These are phyloP conservation scores for Termitomyces sp. DNA, from an alignment of 768 basidiomycete genomes.

Conservation along the genomic window DNA sequence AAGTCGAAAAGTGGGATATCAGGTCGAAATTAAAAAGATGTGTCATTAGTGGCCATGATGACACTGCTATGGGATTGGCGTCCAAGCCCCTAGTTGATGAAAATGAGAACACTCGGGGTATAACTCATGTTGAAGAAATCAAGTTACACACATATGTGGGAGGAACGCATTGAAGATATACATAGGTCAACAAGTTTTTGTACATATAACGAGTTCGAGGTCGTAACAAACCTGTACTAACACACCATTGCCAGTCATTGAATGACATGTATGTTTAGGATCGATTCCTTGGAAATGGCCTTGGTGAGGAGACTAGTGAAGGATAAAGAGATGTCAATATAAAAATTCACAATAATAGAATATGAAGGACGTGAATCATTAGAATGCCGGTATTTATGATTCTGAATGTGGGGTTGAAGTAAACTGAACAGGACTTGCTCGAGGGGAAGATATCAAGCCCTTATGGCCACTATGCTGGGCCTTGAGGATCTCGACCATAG, in stretches of 20 bases:
- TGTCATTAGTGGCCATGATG: too few relatives aligned
- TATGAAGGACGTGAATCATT: neutral
- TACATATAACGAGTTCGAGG: too few relatives aligned
- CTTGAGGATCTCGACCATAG: constrained; percentile 67
- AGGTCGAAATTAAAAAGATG: too few relatives aligned
- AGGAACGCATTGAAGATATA: too few relatives aligned
- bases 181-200: too few relatives aligned
- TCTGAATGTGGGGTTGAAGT: neutral
- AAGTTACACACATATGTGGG: too few relatives aligned
- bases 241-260: neutral
- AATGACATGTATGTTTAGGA: neutral
- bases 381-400: neutral
- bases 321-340: neutral
- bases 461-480: constrained; percentile 44
- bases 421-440: neutral
- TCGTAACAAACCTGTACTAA: neutral
- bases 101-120: neutral
- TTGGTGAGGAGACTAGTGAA: too few relatives aligned
- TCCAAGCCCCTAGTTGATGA: neutral
- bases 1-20: too few relatives aligned
- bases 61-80: neutral
- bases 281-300: neutral
- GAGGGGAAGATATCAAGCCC: neutral
- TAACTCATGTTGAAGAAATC: too few relatives aligned
- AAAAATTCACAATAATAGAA: neutral